Conservation (phyloP, 176 grass and related monocot species). For the Juncus effusus region DNA sequence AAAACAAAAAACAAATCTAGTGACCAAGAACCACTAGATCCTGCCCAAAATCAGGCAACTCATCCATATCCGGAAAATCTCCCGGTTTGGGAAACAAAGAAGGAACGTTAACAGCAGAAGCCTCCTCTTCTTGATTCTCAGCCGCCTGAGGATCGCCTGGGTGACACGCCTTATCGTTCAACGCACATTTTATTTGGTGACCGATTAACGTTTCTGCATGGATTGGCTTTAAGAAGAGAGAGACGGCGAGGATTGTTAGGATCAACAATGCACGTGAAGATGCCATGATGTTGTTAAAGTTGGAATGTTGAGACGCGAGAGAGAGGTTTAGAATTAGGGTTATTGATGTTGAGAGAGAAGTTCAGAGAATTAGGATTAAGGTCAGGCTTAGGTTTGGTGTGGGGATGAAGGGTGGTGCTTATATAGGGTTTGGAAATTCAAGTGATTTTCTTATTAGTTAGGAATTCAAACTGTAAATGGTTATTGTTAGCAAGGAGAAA, state of each 20-base stretch:
- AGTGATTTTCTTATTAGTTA: no score
- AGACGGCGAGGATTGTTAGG: neutral
- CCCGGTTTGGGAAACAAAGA: neutral
- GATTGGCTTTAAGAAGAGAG: slow-evolving; percentile 5
- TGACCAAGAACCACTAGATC: slow-evolving; percentile 9
- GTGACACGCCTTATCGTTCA: slow-evolving; percentile 12
- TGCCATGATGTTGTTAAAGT: neutral
- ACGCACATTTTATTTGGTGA: neutral
- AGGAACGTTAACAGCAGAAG: slow-evolving; percentile 1
- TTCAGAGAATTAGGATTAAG: no score
- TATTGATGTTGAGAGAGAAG: no score
- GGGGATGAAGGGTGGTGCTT: no score
- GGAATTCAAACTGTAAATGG: no score
- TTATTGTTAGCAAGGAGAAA: no score
- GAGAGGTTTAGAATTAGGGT: no score
- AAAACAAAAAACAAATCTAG: neutral
- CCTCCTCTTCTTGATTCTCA: slow-evolving; percentile 21
- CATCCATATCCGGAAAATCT: neutral
- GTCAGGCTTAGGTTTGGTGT: no score
- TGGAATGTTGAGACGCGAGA: no score
- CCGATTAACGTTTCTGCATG: neutral
- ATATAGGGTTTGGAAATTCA: no score
- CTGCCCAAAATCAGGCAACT: neutral
- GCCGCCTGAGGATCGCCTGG: neutral
- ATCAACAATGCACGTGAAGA: neutral